Evolutionary conservation across 495 filamentous ascomycete genomes (phyloP).

Genomic region (Neurospora tetrasperma): DNA sequence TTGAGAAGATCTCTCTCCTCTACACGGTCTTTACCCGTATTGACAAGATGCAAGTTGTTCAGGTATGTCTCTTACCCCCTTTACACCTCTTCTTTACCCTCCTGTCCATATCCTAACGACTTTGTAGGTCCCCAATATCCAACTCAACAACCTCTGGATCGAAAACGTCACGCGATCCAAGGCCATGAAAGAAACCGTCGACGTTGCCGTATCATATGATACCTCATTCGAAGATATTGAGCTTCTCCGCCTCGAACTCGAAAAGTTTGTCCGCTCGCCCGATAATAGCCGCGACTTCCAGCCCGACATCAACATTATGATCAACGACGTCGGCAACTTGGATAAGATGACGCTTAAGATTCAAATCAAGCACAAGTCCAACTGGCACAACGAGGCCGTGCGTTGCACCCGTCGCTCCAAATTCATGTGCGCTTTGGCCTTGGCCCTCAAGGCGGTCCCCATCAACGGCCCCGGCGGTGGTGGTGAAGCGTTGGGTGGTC

Average conservation of each 20-base stretch:
- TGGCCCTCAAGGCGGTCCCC: slow-evolving; percentile 76
- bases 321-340: slow-evolving; percentile 72
- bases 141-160: slow-evolving; percentile 83
- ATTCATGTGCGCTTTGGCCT: slow-evolving; percentile 89
- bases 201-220: slow-evolving; percentile 69
- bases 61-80: slow-evolving; percentile 26
- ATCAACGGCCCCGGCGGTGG: slow-evolving; percentile 76
- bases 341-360: slow-evolving; percentile 78
- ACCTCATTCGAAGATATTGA: slow-evolving; percentile 85
- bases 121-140: slow-evolving; percentile 62
- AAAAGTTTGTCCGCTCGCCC: slow-evolving; percentile 69
- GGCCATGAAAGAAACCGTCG: slow-evolving; percentile 81
- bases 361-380: slow-evolving; percentile 85
- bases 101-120: background rate
- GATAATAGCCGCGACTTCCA: slow-evolving; percentile 91
- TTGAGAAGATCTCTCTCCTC: slow-evolving; percentile 89
- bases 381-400: slow-evolving; percentile 88
- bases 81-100: background rate
- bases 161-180: slow-evolving; percentile 86
- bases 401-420: slow-evolving; percentile 79
- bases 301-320: slow-evolving; percentile 65
- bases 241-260: slow-evolving; percentile 67
- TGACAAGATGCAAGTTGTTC: slow-evolving; percentile 69
- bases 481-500: slow-evolving; percentile 53
- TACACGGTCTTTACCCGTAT: slow-evolving; percentile 89